Evolutionary conservation across 2,329 filamentous ascomycete genomes (phyloP), one percentile per base, ranked within the genome.

Genomic region (Penicillium oxalicum): DNA sequence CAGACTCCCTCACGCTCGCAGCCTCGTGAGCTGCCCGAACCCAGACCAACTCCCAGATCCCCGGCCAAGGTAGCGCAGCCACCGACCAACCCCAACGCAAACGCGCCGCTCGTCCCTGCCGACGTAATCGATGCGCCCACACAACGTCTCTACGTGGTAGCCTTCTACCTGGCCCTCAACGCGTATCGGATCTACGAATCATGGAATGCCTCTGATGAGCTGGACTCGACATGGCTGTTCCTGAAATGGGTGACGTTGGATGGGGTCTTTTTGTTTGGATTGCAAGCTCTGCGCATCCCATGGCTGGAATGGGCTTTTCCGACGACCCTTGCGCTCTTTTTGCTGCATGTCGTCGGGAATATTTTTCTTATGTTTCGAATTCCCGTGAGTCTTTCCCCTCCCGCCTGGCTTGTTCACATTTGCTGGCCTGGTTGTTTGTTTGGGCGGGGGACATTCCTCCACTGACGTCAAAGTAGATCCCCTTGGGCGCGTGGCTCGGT

Each of bases 221-320:
- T 87, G 50, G 85, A 89, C 61, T 95, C 91, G n/a, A 84, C 93
- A 53, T 87, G 83, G 79, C 78, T 91, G 42, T 96, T 96, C 65
- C 74, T 95, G 63, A 98, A 97, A 79, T 98, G 93, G 93, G 80
- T 88, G 54, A 77, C 83, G 49, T 81, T 98, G 54, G 93, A 98
- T 71, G 86, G 87, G 52, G 70, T 86, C 25, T 96, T 91, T 67
- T 76, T 97, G 54, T 95, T 94, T 67, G 87, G 87, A 6, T 73
- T 98, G 46, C 91, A 94, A 13, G 81, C 87, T 57, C 70, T 98
- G 60, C 83, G 88, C 66, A 95, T 98, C 78, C 93, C 93, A 50
- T 98, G 93, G 94, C 77, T 98, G 50, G 90, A 97, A 74, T 88
- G 91, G 74, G 88, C 88, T 38, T 87, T 88, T 62, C 78, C 81